phyloP scores from a whole-genome alignment of 495 filamentous ascomycete species.

The Pseudomonodictys pantanalensis region DNA sequence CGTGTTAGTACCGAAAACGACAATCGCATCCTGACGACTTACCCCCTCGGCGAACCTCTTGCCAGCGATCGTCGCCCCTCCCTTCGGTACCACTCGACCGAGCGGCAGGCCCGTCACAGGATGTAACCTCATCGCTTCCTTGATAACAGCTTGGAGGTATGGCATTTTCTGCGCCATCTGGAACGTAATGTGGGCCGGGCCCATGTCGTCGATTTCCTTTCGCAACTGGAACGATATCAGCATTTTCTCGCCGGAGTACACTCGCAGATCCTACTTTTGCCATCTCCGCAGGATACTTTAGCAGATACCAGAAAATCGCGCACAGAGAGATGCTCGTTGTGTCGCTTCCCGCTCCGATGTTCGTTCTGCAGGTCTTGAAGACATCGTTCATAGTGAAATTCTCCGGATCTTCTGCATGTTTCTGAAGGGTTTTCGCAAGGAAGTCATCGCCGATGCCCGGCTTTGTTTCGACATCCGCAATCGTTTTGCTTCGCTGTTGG shows the following conservation, averaged over 20 bases:
- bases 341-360: conserved; percentile 54
- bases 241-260: no score
- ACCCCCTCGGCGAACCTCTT: background rate
- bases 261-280: no score
- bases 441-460: no score
- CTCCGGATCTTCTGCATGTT: conserved; percentile 2
- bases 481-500: no score
- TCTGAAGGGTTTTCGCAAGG: background rate
- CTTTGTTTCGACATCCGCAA: no score
- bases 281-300: conserved; percentile 63
- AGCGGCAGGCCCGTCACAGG: conserved; percentile 45
- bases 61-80: conserved; percentile 40
- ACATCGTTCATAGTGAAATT: conserved; percentile 5
- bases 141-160: conserved; percentile 50
- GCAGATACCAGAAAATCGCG: conserved; percentile 55
- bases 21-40: no score
- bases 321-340: conserved; percentile 55
- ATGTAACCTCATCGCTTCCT: conserved; percentile 48
- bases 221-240: no score
- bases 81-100: conserved; percentile 45
- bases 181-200: no score
- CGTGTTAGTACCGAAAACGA: no score
- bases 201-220: no score
- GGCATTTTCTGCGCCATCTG: no score
- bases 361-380: background rate